Percentiles rank a stretch among this genome's conserved stretches.
These are phyloP conservation scores for Boletus vermiculosoides DNA, from an alignment of 768 basidiomycete genomes.

Conservation along the genomic window DNA sequence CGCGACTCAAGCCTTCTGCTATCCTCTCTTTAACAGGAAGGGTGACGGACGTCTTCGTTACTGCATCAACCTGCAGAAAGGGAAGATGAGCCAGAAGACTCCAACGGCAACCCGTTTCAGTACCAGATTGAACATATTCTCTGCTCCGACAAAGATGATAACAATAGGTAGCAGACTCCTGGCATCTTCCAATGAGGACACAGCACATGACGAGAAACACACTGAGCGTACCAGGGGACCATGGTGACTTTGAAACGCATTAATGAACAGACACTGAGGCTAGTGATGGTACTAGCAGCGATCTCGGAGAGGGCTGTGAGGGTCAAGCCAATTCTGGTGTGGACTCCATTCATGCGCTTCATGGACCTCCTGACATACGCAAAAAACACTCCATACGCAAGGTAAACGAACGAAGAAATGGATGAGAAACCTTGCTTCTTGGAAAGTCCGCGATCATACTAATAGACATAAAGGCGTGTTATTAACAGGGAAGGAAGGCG, in stretches of 20 bases:
- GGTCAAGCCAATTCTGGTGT: conserved; percentile 87
- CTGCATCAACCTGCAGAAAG: conserved; percentile 68
- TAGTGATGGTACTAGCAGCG: conserved; percentile 89
- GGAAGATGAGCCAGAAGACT: conserved; percentile 25
- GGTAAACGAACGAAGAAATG: conserved; percentile 68
- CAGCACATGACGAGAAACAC: background rate
- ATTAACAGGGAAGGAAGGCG: conserved; percentile 12
- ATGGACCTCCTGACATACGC: conserved; percentile 75
- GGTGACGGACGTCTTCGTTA: conserved; percentile 80
- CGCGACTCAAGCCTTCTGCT: conserved; percentile 83
- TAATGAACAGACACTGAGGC: conserved; percentile 87
- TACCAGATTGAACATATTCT: conserved; percentile 96
- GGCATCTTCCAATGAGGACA: conserved; percentile 8
- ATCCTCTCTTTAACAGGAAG: conserved; percentile 90
- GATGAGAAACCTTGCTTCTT: conserved; percentile 50
- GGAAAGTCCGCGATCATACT: conserved; percentile 56
- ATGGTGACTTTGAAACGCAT: conserved; percentile 86
- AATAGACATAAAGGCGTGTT: conserved; percentile 11
- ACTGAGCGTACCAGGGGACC: conserved; percentile 72
- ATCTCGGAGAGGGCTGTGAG: conserved; percentile 94
- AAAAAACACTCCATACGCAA: conserved; percentile 75
- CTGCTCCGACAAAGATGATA: conserved; percentile 92
- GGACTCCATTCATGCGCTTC: conserved; percentile 77
- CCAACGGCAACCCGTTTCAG: conserved; percentile 25
- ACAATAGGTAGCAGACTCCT: conserved; percentile 92